Percentiles rank a stretch among this genome's conserved stretches.
Evolutionary conservation across 345 rosid genomes (phyloP).

Genomic region (Fremontodendron californicum): DNA sequence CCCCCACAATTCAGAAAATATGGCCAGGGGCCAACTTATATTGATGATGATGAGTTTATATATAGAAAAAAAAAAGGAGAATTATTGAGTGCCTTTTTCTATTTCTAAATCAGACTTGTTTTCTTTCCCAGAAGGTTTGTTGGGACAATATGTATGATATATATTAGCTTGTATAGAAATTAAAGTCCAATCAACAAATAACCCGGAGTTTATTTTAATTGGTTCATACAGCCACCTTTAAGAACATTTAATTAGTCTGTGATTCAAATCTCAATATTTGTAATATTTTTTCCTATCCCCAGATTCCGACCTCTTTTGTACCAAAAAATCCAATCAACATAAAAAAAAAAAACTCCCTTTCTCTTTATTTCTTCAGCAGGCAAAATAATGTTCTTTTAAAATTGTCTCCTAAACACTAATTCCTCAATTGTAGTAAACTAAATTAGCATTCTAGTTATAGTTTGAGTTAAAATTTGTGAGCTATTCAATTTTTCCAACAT

Average conservation of each 20-base stretch:
- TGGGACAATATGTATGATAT: neutral
- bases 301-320: no score
- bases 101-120: neutral
- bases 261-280: no score
- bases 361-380: no score
- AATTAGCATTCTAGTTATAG: neutral
- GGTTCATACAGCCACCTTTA: no score
- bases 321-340: neutral
- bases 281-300: no score
- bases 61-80: neutral
- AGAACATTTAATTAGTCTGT: no score
- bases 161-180: neutral
- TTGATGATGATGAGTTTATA: neutral
- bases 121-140: neutral
- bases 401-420: neutral
- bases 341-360: neutral
- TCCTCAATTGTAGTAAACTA: neutral
- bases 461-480: neutral
- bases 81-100: neutral
- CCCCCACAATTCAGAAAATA: neutral
- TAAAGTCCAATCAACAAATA: no score
- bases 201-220: no score
- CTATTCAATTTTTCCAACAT: no score
- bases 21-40: neutral
- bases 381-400: no score